Percentiles rank a stretch among this genome's conserved stretches.
Evolutionary conservation across 805 yeast species (phyloP).

Genomic region (Blastobotrys peoriensis): DNA sequence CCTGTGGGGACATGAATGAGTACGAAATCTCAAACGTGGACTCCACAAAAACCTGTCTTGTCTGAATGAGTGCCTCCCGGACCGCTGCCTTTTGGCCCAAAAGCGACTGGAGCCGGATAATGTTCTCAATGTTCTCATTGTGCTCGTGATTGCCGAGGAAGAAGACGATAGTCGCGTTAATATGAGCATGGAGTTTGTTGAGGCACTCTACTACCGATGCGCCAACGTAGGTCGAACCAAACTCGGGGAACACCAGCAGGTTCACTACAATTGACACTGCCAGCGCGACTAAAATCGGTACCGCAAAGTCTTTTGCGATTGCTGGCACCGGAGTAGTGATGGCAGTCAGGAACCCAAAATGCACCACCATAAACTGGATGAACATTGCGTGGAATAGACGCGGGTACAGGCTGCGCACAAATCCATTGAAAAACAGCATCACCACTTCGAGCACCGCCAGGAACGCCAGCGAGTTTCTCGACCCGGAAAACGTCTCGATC

Average conservation of each 20-base stretch:
- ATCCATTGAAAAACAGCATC: conserved; percentile 45
- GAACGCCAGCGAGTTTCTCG: conserved; percentile 37
- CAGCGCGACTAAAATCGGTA: conserved; percentile 43
- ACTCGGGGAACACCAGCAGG: conserved; percentile 43
- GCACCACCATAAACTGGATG: conserved; percentile 45
- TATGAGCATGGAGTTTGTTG: conserved; percentile 36
- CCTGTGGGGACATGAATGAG: conserved; percentile 41
- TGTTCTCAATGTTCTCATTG: conserved; percentile 19
- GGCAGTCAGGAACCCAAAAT: conserved; percentile 41
- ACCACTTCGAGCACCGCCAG: conserved; percentile 40
- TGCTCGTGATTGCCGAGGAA: conserved; percentile 24
- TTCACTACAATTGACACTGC: conserved; percentile 41
- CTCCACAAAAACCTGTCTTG: conserved; percentile 39
- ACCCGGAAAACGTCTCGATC: conserved; percentile 29
- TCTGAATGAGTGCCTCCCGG: conserved; percentile 30
- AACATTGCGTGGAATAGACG: conserved; percentile 43
- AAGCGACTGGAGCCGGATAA: conserved; percentile 28
- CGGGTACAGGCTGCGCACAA: conserved; percentile 43
- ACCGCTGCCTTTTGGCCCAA: conserved; percentile 32
- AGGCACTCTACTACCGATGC: conserved; percentile 36
- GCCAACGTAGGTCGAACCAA: conserved; percentile 46
- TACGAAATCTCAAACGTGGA: conserved; percentile 46
- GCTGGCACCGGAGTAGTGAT: conserved; percentile 28
- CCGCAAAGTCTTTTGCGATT: conserved; percentile 34
- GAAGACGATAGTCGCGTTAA: conserved; percentile 36